Evolutionary conservation across 768 basidiomycete genomes (phyloP), one percentile per base, ranked within the genome.

Genomic region (Lactifluus subvellereus): DNA sequence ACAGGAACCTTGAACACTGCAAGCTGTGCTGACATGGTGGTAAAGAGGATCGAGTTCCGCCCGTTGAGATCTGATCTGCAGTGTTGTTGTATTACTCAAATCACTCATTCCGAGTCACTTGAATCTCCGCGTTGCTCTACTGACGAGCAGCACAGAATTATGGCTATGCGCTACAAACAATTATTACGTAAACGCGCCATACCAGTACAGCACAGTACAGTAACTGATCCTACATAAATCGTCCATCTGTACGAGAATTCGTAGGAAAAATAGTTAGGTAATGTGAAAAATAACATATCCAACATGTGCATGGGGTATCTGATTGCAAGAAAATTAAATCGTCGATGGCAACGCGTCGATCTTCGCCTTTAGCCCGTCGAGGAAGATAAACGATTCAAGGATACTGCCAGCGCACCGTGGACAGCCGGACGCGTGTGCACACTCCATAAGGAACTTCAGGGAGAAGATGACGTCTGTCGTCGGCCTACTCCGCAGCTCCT

Each of bases 1-100:
- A 75, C 78, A 22, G 96, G 96, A 61, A 93, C 83, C 72, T 87
- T 88, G 85, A 95, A 97, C 4, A 84, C 69, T 20, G 91, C 94
- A 52, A 96, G 86, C 70, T 90, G 88, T 52, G 90, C 67, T 51
- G 65, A 66, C 63, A 63, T 68, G 71, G 70, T 77, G 70, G 71
- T 68, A 47, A 57, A 59, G 59, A 42, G 43, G 53, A 42, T n/a
- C 18, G 33, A 53, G 64, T 42, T 65, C 64, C 64, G 61, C 32
- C 57, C 62, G 53, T 43, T n/a, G 6, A 18, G 33, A 14, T 60
- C 42, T 13, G 43, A 60, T 60, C 58, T 49, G 50, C 16, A 27
- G 27, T 53, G 18, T 52, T 43, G 42, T n/a, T 4, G 14, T 43
- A 14, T 4, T 43, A 43, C 42, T 43, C 18, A 43, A 18, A 16